Evolutionary conservation across 2,329 filamentous ascomycete genomes (phyloP).

Genomic region (Cladosporium halotolerans): DNA sequence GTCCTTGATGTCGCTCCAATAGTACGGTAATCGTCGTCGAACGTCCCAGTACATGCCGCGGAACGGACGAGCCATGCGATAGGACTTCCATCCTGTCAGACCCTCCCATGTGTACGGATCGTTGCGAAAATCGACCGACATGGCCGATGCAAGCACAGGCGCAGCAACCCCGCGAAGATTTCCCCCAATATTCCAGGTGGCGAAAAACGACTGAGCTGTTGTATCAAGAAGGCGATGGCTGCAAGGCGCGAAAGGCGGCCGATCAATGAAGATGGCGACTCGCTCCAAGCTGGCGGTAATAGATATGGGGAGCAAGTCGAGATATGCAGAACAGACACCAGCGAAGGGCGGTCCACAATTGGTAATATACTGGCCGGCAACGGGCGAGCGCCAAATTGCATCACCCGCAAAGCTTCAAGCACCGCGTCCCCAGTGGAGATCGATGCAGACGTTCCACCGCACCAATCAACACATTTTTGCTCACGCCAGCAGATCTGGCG

Average conservation of each 20-base stretch:
- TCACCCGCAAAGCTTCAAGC: conserved; percentile 4
- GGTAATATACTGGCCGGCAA: background rate
- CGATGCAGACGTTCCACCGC: too few relatives aligned
- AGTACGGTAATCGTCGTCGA: conserved; percentile 47
- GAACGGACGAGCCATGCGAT: conserved; percentile 37
- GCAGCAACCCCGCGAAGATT: too few relatives aligned
- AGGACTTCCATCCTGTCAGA: conserved; percentile 31
- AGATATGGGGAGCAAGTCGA: background rate
- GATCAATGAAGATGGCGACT: background rate
- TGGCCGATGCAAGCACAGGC: background rate
- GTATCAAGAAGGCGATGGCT: too few relatives aligned
- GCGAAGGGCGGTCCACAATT: background rate
- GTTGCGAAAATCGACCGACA: conserved; percentile 21
- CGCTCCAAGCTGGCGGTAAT: background rate
- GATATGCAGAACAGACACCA: background rate
- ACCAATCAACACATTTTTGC: too few relatives aligned
- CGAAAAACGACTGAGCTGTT: too few relatives aligned
- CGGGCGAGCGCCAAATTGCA: conserved; percentile 1
- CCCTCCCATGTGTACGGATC: conserved; percentile 33
- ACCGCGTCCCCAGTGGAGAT: too few relatives aligned
- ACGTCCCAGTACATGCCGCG: conserved; percentile 52
- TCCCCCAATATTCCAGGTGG: too few relatives aligned
- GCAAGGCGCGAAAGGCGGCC: too few relatives aligned
- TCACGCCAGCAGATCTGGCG: too few relatives aligned
- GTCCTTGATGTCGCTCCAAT: conserved; percentile 51